Percentiles rank a stretch among this genome's conserved stretches.
These are phyloP conservation scores for Asparagopsis taxiformis DNA, from an alignment of 31 red algal genomes.

Conservation along the genomic window DNA sequence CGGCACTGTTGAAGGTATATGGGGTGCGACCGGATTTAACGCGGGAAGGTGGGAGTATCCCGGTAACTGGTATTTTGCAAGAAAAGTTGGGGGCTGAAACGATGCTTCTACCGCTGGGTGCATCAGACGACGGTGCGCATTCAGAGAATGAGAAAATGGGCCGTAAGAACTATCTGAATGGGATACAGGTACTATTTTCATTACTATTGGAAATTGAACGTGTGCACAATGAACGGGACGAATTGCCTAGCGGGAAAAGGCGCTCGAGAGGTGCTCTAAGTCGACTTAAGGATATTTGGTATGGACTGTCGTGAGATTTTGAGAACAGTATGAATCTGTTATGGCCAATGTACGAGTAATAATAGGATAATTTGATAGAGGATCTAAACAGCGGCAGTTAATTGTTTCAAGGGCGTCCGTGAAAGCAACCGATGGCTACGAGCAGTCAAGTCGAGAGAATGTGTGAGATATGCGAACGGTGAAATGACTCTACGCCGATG, in stretches of 20 bases:
- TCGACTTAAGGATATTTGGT: constrained; percentile 70
- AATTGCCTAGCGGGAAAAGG: constrained; percentile 4
- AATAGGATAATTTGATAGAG: too few species aligned
- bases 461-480: too few species aligned
- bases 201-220: constrained; percentile 58
- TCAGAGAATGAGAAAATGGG: constrained; percentile 77
- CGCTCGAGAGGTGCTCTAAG: constrained; percentile 12
- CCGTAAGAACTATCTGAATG: constrained; percentile 65
- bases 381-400: too few species aligned
- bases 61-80: constrained; percentile 55
- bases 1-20: constrained; percentile 75
- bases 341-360: too few species aligned
- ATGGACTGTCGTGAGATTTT: constrained; percentile 46
- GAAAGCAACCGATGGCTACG: too few species aligned
- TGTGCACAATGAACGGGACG: constrained; percentile 13
- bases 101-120: constrained; percentile 68
- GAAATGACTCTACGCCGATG: too few species aligned
- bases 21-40: constrained; percentile 75
- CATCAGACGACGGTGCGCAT: constrained; percentile 69
- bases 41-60: constrained; percentile 75
- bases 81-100: constrained; percentile 56
- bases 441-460: too few species aligned
- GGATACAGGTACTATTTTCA: constrained; percentile 61
- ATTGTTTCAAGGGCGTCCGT: too few species aligned
- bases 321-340: too few species aligned